Percentiles rank a stretch among this genome's conserved stretches.
Conservation (phyloP, 495 filamentous ascomycete species). For the Pyronema domesticum region DNA sequence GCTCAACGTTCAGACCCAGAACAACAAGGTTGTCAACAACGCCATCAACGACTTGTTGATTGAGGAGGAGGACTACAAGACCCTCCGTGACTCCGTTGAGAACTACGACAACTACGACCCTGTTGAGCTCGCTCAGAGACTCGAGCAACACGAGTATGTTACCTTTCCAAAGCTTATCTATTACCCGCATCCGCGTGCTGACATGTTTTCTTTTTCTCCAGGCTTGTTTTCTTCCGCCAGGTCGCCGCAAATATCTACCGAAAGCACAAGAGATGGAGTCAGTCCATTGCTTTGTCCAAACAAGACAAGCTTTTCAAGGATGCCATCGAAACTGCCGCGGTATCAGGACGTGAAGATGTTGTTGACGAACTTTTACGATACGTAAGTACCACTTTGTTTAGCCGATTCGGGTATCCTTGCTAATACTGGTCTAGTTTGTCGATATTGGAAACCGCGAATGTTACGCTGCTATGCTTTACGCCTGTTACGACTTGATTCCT, state of each 20-base stretch:
- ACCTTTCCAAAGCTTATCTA: not conserved
- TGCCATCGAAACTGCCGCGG: slow-evolving; percentile 96
- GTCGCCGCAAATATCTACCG: slow-evolving; percentile 97
- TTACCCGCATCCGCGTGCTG: slow-evolving; percentile 2
- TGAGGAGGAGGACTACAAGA: slow-evolving; percentile 99
- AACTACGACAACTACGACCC: slow-evolving; percentile 98
- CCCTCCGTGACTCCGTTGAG: slow-evolving; percentile 88
- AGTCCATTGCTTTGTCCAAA: slow-evolving; percentile 96
- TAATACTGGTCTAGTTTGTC: slow-evolving; percentile 53
- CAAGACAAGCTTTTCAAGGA: slow-evolving; percentile 99
- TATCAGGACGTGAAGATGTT: slow-evolving; percentile 73
- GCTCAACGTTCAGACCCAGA: slow-evolving; percentile 87
- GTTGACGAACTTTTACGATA: slow-evolving; percentile 93
- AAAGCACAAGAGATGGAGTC: slow-evolving; percentile 99
- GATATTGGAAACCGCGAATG: slow-evolving; percentile 98
- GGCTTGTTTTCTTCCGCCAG: slow-evolving; percentile 94
- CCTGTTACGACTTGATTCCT: slow-evolving; percentile 93
- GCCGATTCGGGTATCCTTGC: slow-evolving; percentile 6
- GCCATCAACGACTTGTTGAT: slow-evolving; percentile 97
- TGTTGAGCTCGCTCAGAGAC: slow-evolving; percentile 78
- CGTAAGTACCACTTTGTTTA: slow-evolving; percentile 42
- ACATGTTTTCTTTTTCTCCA: slow-evolving; percentile 7
- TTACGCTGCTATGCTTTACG: slow-evolving; percentile 97
- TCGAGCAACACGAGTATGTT: slow-evolving; percentile 70
- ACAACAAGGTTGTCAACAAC: slow-evolving; percentile 94